A percentile compares a stretch with the other conserved stretches of the same genome.
These are phyloP conservation scores for Alternaria brassicae DNA, from an alignment of 2,329 filamentous ascomycete genomes.

Conservation along the genomic window DNA sequence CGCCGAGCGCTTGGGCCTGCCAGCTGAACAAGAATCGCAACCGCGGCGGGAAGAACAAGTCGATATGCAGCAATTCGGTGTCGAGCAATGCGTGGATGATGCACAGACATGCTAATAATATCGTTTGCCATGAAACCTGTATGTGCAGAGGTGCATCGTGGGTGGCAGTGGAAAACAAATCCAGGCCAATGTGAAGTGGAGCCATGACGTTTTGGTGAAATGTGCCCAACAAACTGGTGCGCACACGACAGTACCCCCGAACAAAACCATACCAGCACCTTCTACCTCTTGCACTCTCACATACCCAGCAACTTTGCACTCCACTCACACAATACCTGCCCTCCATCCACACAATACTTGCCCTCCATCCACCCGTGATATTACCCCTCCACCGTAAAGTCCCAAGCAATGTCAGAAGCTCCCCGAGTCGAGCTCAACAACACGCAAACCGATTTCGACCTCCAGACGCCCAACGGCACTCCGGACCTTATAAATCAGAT, in stretches of 20 bases:
- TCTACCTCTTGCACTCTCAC: neutral
- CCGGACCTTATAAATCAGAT: slow-evolving; percentile 24
- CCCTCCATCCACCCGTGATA: slow-evolving; percentile 4
- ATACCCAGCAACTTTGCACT: slow-evolving; percentile 1
- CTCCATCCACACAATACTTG: slow-evolving; percentile 3
- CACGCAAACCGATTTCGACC: slow-evolving; percentile 37
- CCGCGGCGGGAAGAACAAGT: neutral
- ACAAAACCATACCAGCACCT: slow-evolving; percentile 12
- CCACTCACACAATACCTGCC: neutral
- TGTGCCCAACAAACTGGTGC: slow-evolving; percentile 17
- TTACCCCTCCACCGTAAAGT: slow-evolving; percentile 1
- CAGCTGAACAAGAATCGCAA: slow-evolving; percentile 1
- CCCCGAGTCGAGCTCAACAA: slow-evolving; percentile 42
- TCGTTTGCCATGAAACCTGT: slow-evolving; percentile 19
- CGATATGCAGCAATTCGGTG: slow-evolving; percentile 4
- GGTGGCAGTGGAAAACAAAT: slow-evolving; percentile 16
- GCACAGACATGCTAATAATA: slow-evolving; percentile 21
- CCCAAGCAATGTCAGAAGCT: slow-evolving; percentile 39
- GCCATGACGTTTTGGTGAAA: slow-evolving; percentile 19
- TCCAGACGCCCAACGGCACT: slow-evolving; percentile 32
- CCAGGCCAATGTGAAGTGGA: slow-evolving; percentile 9
- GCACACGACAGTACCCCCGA: slow-evolving; percentile 26
- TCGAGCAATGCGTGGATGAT: neutral
- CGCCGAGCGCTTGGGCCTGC: slow-evolving; percentile 3
- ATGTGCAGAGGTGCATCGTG: slow-evolving; percentile 12